These are phyloP conservation scores for Termitomyces sp. DNA, from an alignment of 768 basidiomycete species.

Conservation along the genomic window DNA sequence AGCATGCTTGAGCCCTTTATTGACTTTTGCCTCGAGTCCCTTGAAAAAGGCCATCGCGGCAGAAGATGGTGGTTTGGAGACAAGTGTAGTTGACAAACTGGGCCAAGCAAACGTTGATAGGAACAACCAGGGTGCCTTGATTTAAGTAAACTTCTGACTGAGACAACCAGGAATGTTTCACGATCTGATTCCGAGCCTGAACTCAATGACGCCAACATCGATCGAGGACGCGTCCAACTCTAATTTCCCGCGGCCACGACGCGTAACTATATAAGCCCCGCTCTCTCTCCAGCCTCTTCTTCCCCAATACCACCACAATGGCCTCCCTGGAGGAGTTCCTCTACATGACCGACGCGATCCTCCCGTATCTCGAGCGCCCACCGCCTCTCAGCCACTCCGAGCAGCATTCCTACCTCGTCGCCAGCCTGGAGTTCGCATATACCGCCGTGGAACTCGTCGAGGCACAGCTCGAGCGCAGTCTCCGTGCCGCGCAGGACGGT, in stretches of 20 bases:
- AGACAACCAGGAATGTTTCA: not conserved
- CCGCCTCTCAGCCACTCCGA: slow-evolving; percentile 1
- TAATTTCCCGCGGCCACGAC: not conserved
- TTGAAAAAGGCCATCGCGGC: slow-evolving; percentile 2
- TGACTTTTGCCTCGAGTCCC: slow-evolving; percentile 13
- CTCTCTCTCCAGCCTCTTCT: not conserved
- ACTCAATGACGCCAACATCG: not conserved
- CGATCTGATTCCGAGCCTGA: not conserved
- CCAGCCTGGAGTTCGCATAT: slow-evolving; percentile 14
- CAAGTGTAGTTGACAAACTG: slow-evolving; percentile 1
- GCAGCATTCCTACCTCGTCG: slow-evolving; percentile 10
- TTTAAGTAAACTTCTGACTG: not conserved
- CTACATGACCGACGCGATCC: slow-evolving; percentile 9
- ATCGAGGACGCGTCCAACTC: not conserved
- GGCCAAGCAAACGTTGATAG: slow-evolving; percentile 1
- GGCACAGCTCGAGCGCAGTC: slow-evolving; percentile 10
- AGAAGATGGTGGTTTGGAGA: slow-evolving; percentile 4
- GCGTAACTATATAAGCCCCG: not conserved
- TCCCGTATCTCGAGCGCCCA: slow-evolving; percentile 10
- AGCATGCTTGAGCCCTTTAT: slow-evolving; percentile 35
- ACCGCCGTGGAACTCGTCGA: slow-evolving; percentile 14
- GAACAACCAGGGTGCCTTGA: not conserved
- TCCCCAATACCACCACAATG: slow-evolving; percentile 3
- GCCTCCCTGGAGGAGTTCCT: slow-evolving; percentile 6
- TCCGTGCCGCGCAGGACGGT: slow-evolving; percentile 10